Conservation (phyloP, 2,329 filamentous ascomycete species). For the Cladophialophora exuberans region DNA sequence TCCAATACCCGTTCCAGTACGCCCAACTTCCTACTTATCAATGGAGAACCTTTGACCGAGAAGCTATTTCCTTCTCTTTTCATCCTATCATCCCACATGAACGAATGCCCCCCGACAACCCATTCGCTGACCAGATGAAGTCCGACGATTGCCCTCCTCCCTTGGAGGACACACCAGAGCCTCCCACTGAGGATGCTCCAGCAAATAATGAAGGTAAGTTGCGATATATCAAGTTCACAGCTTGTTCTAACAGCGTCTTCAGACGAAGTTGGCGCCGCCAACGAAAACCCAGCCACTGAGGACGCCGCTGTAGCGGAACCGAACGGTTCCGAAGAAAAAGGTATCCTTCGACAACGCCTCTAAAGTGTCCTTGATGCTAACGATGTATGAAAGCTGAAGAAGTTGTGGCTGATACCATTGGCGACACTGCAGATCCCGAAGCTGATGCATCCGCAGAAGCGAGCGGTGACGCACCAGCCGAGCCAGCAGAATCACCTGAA, state of each 20-base stretch:
- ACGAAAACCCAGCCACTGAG: too few species aligned
- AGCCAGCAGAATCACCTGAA: slow-evolving; percentile 22
- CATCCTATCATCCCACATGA: slow-evolving; percentile 35
- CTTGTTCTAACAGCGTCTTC: too few species aligned
- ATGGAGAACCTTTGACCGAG: slow-evolving; percentile 48
- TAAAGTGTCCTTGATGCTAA: not conserved
- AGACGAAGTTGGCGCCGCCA: too few species aligned
- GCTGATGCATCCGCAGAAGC: slow-evolving; percentile 8
- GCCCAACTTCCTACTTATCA: slow-evolving; percentile 46
- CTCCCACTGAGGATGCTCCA: slow-evolving; percentile 6
- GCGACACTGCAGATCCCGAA: slow-evolving; percentile 32
- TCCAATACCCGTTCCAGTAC: slow-evolving; percentile 49
- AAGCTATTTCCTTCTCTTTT: slow-evolving; percentile 44
- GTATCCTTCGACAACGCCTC: slow-evolving; percentile 4
- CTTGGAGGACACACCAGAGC: slow-evolving; percentile 5
- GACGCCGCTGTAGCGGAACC: not conserved
- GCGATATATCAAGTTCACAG: not conserved
- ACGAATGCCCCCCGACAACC: slow-evolving; percentile 22
- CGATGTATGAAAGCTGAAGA: not conserved
- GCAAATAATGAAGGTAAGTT: slow-evolving; percentile 23
- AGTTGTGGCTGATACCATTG: slow-evolving; percentile 33
- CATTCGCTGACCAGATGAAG: slow-evolving; percentile 29
- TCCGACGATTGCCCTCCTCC: slow-evolving; percentile 12
- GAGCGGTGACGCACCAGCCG: slow-evolving; percentile 18
- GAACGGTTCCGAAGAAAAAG: not conserved